Evolutionary conservation across 1,284 basidiomycete genomes (phyloP).

Genomic region (Trichosporon sp.): DNA sequence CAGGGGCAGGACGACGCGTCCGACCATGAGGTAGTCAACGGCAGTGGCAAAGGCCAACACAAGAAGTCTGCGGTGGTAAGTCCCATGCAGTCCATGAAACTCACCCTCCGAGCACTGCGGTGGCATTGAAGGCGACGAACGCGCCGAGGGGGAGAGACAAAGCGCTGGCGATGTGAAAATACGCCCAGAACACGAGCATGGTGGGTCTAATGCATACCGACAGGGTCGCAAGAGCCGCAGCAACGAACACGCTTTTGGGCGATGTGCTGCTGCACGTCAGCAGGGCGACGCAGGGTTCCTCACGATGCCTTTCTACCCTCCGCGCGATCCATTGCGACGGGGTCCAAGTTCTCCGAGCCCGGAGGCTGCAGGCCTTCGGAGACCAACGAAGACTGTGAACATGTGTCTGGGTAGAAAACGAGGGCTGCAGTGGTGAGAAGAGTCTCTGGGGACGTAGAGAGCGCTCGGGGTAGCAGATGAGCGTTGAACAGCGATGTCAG

Average conservation of each 20-base stretch:
- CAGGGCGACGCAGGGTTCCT: not conserved
- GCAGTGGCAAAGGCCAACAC: slow-evolving; percentile 33
- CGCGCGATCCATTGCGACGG: slow-evolving; percentile 1
- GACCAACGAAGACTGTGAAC: no score
- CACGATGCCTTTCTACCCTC: not conserved
- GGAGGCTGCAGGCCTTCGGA: not conserved
- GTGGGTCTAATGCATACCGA: slow-evolving; percentile 81
- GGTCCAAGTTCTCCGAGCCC: not conserved
- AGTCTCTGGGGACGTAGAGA: slow-evolving; percentile 92
- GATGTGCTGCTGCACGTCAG: not conserved
- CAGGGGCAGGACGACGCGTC: slow-evolving; percentile 37
- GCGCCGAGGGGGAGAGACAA: not conserved
- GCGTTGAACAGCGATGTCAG: slow-evolving; percentile 81
- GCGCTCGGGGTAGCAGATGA: slow-evolving; percentile 75
- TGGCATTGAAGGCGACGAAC: not conserved
- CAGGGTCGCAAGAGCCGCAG: slow-evolving; percentile 62
- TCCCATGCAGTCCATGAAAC: not conserved
- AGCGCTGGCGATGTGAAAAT: slow-evolving; percentile 53
- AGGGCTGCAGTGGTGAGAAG: slow-evolving; percentile 76
- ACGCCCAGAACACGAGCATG: slow-evolving; percentile 78
- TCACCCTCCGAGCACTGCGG: slow-evolving; percentile 18
- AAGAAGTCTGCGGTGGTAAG: slow-evolving; percentile 20
- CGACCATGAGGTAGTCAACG: slow-evolving; percentile 42
- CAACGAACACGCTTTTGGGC: slow-evolving; percentile 39
- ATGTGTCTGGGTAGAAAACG: not conserved